Conservation (phyloP, 495 filamentous ascomycete genomes). For the Aspergillus nidulans region DNA sequence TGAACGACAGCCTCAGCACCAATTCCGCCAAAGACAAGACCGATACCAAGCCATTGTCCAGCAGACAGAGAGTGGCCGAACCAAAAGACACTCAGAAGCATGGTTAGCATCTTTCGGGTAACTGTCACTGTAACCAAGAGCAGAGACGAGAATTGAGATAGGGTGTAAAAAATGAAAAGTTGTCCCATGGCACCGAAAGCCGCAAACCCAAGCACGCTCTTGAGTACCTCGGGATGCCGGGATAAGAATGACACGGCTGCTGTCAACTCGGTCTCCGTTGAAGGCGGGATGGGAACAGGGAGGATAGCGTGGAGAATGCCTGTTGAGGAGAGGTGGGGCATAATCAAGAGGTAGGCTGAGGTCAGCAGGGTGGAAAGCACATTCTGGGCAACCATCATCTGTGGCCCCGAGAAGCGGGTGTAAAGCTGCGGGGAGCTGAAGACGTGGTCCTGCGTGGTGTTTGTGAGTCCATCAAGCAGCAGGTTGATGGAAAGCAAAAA, state of each 20-base stretch:
- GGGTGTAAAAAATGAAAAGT: conserved; percentile 96
- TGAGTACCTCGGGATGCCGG: conserved; percentile 70
- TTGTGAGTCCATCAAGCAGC: conserved; percentile 92
- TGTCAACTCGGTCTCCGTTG: conserved; percentile 61
- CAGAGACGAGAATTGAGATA: conserved; percentile 84
- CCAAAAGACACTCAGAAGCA: conserved; percentile 91
- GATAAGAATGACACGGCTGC: conserved; percentile 76
- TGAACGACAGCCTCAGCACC: conserved; percentile 84
- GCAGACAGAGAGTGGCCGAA: conserved; percentile 81
- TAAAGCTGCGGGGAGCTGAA: conserved; percentile 60
- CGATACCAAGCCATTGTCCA: conserved; percentile 91
- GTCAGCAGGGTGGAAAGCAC: conserved; percentile 74
- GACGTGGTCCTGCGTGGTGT: conserved; percentile 94
- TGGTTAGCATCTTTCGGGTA: conserved; percentile 97
- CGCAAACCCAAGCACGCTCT: conserved; percentile 84
- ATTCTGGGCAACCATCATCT: conserved; percentile 99
- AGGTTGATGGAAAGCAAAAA: conserved; percentile 86
- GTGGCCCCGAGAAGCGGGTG: conserved; percentile 76
- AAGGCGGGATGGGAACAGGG: conserved; percentile 51
- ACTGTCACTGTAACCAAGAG: conserved; percentile 95
- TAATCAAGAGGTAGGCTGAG: conserved; percentile 65
- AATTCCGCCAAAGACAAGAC: conserved; percentile 90
- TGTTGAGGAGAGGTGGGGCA: conserved; percentile 69
- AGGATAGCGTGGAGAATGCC: conserved; percentile 64
- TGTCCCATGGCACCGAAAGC: conserved; percentile 92